phyloP scores from a whole-genome alignment of 176 grass and related monocot species.

The Bothriochloa decipiens region DNA sequence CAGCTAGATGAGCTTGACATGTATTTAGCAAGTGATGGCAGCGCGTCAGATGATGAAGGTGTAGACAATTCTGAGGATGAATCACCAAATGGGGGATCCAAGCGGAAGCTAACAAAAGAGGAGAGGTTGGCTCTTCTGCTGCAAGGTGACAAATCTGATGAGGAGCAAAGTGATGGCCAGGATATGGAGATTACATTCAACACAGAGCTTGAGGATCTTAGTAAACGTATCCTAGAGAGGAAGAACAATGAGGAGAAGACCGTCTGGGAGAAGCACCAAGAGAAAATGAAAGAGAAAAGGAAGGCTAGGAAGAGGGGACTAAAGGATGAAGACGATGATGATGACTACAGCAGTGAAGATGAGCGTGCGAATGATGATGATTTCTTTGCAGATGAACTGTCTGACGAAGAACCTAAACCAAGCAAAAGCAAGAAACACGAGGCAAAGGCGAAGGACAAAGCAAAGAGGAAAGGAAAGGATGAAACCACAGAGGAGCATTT shows the following conservation, averaged over 20 bases:
- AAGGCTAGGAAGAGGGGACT: conserved; percentile 62
- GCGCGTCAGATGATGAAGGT: conserved; percentile 60
- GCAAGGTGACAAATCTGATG: conserved; percentile 60
- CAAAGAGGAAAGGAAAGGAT: conserved; percentile 47
- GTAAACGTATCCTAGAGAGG: conserved; percentile 71
- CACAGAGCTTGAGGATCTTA: conserved; percentile 78
- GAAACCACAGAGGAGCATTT: conserved; percentile 44
- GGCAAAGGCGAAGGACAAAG: conserved; percentile 50
- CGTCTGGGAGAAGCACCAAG: conserved; percentile 84
- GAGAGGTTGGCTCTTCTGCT: conserved; percentile 62
- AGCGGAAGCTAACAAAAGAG: conserved; percentile 61
- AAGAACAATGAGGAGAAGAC: conserved; percentile 68
- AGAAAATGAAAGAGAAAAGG: conserved; percentile 79
- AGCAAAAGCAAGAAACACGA: conserved; percentile 58
- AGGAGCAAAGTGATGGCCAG: conserved; percentile 53
- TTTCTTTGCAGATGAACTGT: conserved; percentile 59
- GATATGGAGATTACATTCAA: conserved; percentile 57
- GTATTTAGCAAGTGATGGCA: conserved; percentile 76
- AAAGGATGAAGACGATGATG: conserved; percentile 54
- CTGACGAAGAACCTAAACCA: conserved; percentile 54
- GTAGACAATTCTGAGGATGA: conserved; percentile 44
- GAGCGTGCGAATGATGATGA: conserved; percentile 53
- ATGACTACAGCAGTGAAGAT: conserved; percentile 50
- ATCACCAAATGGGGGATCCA: conserved; percentile 35
- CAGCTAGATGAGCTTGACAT: conserved; percentile 75